A percentile compares a stretch with the other conserved stretches of the same genome.
These are phyloP conservation scores for Graphilbum fragrans DNA, from an alignment of 2,329 filamentous ascomycete genomes.

Conservation along the genomic window DNA sequence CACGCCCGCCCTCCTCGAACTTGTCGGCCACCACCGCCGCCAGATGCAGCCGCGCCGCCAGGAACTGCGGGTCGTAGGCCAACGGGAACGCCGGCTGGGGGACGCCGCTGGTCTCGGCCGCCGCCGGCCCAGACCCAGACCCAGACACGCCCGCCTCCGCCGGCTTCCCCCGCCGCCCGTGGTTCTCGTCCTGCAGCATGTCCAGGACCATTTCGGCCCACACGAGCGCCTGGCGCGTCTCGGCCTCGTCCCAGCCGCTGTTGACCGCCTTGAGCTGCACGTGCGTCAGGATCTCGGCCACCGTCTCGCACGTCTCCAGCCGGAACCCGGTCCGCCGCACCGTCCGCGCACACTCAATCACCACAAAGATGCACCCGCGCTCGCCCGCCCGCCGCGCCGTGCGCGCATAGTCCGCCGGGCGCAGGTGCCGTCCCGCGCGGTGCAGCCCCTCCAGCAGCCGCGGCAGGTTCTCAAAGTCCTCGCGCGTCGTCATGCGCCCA, in stretches of 20 bases:
- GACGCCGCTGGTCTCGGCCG: slow-evolving; percentile 6
- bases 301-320: slow-evolving; percentile 27
- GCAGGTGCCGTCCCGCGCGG: slow-evolving; percentile 25
- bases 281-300: slow-evolving; percentile 24
- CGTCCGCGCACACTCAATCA: slow-evolving; percentile 38
- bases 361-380: slow-evolving; percentile 27
- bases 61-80: slow-evolving; percentile 28
- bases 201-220: slow-evolving; percentile 37
- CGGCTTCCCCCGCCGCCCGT: slow-evolving; percentile 14
- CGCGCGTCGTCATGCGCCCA: slow-evolving; percentile 29
- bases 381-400: slow-evolving; percentile 28
- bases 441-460: slow-evolving; percentile 37
- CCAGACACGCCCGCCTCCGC: slow-evolving; percentile 3
- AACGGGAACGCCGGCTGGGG: slow-evolving; percentile 16
- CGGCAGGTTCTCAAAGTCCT: slow-evolving; percentile 40
- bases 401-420: slow-evolving; percentile 19
- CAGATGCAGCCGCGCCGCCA: slow-evolving; percentile 29
- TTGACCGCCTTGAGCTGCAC: slow-evolving; percentile 29
- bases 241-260: slow-evolving; percentile 18
- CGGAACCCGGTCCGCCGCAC: slow-evolving; percentile 31
- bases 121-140: background rate
- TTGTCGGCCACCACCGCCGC: slow-evolving; percentile 25
- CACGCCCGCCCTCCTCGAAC: slow-evolving; percentile 15
- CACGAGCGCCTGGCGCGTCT: slow-evolving; percentile 28
- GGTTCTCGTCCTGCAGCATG: slow-evolving; percentile 31